phyloP scores from a whole-genome alignment of 805 yeast species.

The Candida methanosorbosa region DNA sequence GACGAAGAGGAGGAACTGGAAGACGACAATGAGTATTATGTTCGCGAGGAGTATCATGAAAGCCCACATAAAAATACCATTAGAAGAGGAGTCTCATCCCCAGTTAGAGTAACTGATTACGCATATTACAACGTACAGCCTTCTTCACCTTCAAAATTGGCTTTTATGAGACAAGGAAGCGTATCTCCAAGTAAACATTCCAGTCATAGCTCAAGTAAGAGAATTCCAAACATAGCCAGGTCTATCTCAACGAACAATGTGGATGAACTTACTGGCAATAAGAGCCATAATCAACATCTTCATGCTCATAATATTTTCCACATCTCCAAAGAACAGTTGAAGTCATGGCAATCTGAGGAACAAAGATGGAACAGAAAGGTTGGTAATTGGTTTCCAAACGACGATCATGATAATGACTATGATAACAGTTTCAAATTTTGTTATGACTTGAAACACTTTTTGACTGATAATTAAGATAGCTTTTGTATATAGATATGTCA shows the following conservation, averaged over 20 bases:
- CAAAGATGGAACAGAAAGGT: conserved; percentile 26
- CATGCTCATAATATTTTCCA: conserved; percentile 9
- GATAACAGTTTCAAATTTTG: conserved; percentile 17
- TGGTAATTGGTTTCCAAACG: conserved; percentile 26
- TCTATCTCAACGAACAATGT: neutral
- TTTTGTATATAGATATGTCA: no score
- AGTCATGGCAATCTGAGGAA: conserved; percentile 23
- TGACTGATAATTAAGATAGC: conserved; percentile 18
- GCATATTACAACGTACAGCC: no score
- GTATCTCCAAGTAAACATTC: no score
- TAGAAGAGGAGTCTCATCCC: neutral
- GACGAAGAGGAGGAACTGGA: no score
- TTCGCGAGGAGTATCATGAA: neutral
- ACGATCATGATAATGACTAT: conserved; percentile 3
- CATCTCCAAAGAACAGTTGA: conserved; percentile 18
- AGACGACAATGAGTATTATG: no score
- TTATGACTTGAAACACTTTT: conserved; percentile 21
- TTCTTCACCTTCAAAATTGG: neutral
- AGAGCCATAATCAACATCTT: no score
- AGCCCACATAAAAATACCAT: neutral
- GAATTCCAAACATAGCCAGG: neutral
- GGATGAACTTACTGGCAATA: neutral
- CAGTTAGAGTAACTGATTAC: neutral
- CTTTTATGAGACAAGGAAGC: no score
- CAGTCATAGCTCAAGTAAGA: neutral